These are phyloP conservation scores for Metarhizium humberi DNA, from an alignment of 2,329 filamentous ascomycete species.

Conservation along the genomic window DNA sequence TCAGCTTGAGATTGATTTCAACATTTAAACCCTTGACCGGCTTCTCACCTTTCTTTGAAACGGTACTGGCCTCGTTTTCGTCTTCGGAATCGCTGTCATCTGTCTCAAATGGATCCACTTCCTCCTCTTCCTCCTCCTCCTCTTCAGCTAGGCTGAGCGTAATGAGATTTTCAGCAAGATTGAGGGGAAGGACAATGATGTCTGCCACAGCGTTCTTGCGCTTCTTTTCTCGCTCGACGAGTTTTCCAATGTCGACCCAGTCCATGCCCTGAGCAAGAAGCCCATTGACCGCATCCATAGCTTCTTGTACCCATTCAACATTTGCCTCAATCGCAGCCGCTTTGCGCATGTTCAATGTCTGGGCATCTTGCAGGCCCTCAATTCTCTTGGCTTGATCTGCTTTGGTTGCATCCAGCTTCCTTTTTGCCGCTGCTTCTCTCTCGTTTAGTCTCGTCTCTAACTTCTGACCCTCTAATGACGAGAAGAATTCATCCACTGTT, in stretches of 20 bases:
- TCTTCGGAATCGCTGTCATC: constrained; percentile 49
- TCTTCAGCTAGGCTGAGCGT: constrained; percentile 71
- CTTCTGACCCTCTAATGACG: constrained; percentile 89
- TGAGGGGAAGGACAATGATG: constrained; percentile 78
- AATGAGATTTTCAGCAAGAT: constrained; percentile 80
- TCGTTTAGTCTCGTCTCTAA: constrained; percentile 76
- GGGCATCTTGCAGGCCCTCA: constrained; percentile 71
- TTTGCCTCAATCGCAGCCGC: constrained; percentile 88
- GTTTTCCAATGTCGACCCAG: constrained; percentile 81
- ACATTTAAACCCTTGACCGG: constrained; percentile 54
- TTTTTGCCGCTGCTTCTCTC: constrained; percentile 69
- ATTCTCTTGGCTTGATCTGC: constrained; percentile 79
- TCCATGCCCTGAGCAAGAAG: constrained; percentile 94
- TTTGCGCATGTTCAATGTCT: constrained; percentile 77
- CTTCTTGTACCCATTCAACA: constrained; percentile 82
- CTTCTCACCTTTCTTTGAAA: constrained; percentile 27
- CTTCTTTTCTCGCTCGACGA: constrained; percentile 81
- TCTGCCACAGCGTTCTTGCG: constrained; percentile 76
- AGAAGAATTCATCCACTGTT: constrained; percentile 94
- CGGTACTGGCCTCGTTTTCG: constrained; percentile 16
- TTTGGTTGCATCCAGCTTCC: constrained; percentile 76
- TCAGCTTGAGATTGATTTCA: constrained; percentile 75
- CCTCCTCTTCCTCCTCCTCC: constrained; percentile 52
- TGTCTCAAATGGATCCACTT: constrained; percentile 51
- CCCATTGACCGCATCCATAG: constrained; percentile 84